These are phyloP conservation scores for Ustilago hordei DNA, from an alignment of 1,284 basidiomycete genomes.

Conservation along the genomic window DNA sequence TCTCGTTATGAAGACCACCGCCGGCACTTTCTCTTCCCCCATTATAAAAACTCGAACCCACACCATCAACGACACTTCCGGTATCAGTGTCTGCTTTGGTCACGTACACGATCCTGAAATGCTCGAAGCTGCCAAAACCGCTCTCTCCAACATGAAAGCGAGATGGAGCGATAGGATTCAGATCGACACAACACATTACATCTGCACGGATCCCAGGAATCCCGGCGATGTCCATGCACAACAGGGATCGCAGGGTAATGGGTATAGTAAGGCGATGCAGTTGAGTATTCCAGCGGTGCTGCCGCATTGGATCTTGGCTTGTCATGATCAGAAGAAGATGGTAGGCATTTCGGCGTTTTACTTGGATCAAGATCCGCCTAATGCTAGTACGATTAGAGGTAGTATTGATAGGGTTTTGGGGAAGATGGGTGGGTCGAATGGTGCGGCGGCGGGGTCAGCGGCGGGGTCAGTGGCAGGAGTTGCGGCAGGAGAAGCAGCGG, in stretches of 20 bases:
- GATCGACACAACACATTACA: constrained; percentile 73
- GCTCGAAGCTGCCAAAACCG: constrained; percentile 53
- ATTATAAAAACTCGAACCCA: constrained; percentile 62
- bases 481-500: constrained; percentile 8
- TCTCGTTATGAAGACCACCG: constrained; percentile 66
- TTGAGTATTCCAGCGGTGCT: constrained; percentile 67
- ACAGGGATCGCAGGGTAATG: constrained; percentile 29
- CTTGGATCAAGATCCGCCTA: constrained; percentile 65
- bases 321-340: constrained; percentile 65
- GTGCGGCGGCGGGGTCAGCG: not conserved
- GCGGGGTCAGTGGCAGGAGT: not conserved
- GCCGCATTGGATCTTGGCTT: constrained; percentile 69
- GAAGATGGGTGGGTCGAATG: constrained; percentile 10
- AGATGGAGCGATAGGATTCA: constrained; percentile 88
- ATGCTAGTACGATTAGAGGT: constrained; percentile 51
- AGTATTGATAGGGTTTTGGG: constrained; percentile 41
- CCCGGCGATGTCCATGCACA: constrained; percentile 38
- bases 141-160: constrained; percentile 57
- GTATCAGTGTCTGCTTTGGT: constrained; percentile 67
- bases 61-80: constrained; percentile 65
- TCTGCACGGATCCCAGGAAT: constrained; percentile 61
- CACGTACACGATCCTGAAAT: constrained; percentile 47
- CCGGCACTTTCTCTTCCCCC: constrained; percentile 60
- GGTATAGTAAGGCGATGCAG: constrained; percentile 64
- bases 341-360: constrained; percentile 66